phyloP scores from a whole-genome alignment of 73 alveolate species.

The Stentor coeruleus region DNA sequence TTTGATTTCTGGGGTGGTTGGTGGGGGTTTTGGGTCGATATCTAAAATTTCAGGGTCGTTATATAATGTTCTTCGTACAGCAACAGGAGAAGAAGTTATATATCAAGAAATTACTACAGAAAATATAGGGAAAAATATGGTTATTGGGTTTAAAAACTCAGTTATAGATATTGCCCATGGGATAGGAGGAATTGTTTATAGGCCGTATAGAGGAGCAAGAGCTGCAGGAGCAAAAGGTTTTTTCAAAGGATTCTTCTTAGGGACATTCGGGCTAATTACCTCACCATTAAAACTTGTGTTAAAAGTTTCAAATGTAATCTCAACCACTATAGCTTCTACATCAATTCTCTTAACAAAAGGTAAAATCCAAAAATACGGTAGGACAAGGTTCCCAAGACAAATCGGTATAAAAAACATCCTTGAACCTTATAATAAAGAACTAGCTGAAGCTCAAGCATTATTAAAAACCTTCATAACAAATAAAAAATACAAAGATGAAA shows the following conservation, averaged over 20 bases:
- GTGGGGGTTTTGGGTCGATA: slow-evolving; percentile 79
- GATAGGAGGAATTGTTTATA: slow-evolving; percentile 68
- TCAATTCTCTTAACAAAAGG: slow-evolving; percentile 67
- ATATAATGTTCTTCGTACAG: slow-evolving; percentile 71
- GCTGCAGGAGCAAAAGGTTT: slow-evolving; percentile 79
- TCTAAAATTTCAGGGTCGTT: slow-evolving; percentile 83
- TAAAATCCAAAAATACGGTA: slow-evolving; percentile 51
- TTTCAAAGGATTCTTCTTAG: slow-evolving; percentile 83
- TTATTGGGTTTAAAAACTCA: slow-evolving; percentile 77
- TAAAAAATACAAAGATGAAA: not conserved
- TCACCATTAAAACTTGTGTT: slow-evolving; percentile 81
- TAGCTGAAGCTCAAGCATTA: slow-evolving; percentile 59
- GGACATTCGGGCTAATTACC: slow-evolving; percentile 71
- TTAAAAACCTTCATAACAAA: slow-evolving; percentile 50
- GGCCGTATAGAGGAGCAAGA: slow-evolving; percentile 73
- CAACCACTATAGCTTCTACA: slow-evolving; percentile 69
- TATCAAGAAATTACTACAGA: slow-evolving; percentile 50
- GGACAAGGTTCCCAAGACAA: slow-evolving; percentile 85
- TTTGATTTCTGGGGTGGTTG: slow-evolving; percentile 57
- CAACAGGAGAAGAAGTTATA: slow-evolving; percentile 65
- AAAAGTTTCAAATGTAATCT: slow-evolving; percentile 60
- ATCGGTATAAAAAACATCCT: slow-evolving; percentile 59
- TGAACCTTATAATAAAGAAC: slow-evolving; percentile 72
- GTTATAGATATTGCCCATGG: slow-evolving; percentile 74
- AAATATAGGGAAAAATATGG: slow-evolving; percentile 65